A percentile compares a stretch with the other conserved stretches of the same genome.
Evolutionary conservation across 805 yeast species (phyloP).

Genomic region (Cyberlindnera euphorbiae): DNA sequence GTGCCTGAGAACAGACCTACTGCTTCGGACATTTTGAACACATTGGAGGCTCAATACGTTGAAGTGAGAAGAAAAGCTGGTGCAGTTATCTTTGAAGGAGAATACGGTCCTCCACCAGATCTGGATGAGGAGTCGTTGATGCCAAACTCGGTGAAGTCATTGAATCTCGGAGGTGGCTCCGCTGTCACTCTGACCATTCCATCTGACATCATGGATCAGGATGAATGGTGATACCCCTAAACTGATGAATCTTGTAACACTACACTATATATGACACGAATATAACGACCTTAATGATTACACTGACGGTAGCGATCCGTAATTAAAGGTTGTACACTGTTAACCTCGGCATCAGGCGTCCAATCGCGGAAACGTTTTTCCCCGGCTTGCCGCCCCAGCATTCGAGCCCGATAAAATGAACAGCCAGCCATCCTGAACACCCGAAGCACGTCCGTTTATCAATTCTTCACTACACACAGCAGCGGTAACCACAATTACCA

Average conservation of each 20-base stretch:
- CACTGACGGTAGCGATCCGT: no score
- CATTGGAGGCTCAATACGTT: constrained; percentile 71
- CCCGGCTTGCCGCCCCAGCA: no score
- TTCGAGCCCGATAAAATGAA: no score
- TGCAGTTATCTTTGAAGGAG: constrained; percentile 93
- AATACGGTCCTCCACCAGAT: constrained; percentile 77
- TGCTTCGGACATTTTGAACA: constrained; percentile 62
- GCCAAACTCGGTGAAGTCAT: constrained; percentile 17
- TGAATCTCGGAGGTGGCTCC: constrained; percentile 18
- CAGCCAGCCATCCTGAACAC: no score
- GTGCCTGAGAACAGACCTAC: constrained; percentile 77
- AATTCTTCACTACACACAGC: no score
- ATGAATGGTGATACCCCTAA: constrained; percentile 14
- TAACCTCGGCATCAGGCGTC: no score
- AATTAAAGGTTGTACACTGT: no score
- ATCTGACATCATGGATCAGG: constrained; percentile 21
- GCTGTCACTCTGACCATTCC: constrained; percentile 16
- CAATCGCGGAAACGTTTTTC: no score
- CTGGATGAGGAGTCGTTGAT: constrained; percentile 26
- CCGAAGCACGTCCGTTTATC: no score
- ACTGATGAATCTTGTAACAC: no score
- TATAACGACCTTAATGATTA: background rate
- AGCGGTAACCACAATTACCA: no score
- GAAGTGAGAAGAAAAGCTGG: constrained; percentile 84
- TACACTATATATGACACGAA: no score